Evolutionary conservation across 192 early-diverging fungal species (phyloP).

Genomic region (Linnemannia zychae): DNA sequence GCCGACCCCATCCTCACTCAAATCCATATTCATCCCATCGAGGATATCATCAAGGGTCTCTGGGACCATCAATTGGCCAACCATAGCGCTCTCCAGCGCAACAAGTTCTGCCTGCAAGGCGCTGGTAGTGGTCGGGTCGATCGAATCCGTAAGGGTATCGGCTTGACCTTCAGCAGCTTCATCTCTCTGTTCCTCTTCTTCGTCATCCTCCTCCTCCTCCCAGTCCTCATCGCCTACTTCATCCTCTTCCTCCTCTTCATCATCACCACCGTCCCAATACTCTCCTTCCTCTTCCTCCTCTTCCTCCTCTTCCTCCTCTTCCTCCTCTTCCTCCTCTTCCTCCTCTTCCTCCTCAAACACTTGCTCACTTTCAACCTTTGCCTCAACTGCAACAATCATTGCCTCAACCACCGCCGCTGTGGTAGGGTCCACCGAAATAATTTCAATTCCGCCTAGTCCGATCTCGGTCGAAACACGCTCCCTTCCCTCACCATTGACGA

Average conservation of each 20-base stretch:
- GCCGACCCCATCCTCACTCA: neutral
- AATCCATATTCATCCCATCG: neutral
- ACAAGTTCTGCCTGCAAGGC: neutral
- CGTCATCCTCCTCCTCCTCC: neutral
- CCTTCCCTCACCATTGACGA: neutral
- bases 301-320: neutral
- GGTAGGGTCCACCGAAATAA: neutral
- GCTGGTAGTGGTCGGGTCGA: neutral
- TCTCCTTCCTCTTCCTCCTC: conserved; percentile 8
- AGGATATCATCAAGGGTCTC: neutral
- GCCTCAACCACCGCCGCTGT: neutral
- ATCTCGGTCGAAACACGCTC: neutral
- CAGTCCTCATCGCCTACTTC: neutral
- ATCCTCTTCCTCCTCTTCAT: neutral
- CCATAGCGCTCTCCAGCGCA: neutral
- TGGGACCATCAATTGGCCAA: neutral
- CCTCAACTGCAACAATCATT: neutral
- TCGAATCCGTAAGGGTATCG: neutral
- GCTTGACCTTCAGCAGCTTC: neutral
- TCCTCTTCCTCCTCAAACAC: neutral
- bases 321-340: neutral
- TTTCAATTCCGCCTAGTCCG: neutral
- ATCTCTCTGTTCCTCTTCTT: neutral
- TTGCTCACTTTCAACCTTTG: neutral
- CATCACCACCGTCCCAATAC: neutral